Conservation (phyloP, 805 yeast species). For the Zygoascus biomembranicola region DNA sequence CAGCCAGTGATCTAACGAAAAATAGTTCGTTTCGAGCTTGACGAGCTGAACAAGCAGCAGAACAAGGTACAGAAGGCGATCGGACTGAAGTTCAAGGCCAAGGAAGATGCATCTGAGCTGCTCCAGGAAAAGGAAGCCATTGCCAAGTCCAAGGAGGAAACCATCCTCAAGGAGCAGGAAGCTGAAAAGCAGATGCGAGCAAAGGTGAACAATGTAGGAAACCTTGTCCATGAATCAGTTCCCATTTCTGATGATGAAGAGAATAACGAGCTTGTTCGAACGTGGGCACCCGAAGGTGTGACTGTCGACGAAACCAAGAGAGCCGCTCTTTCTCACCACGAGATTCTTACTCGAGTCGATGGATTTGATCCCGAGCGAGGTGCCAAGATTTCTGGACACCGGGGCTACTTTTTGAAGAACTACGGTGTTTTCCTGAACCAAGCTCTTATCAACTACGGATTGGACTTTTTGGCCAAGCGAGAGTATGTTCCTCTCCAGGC, state of each 20-base stretch:
- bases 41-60: slow-evolving; percentile 78
- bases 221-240: slow-evolving; percentile 88
- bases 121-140: slow-evolving; percentile 73
- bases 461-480: slow-evolving; percentile 67
- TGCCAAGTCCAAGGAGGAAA: slow-evolving; percentile 57
- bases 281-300: slow-evolving; percentile 77
- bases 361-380: slow-evolving; percentile 99
- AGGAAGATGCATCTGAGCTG: slow-evolving; percentile 86
- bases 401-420: slow-evolving; percentile 93
- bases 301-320: slow-evolving; percentile 59
- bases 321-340: slow-evolving; percentile 91
- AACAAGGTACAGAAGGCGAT: slow-evolving; percentile 90
- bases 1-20: not conserved
- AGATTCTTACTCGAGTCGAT: slow-evolving; percentile 84
- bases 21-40: slow-evolving; percentile 70
- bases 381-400: slow-evolving; percentile 93
- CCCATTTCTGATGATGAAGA: slow-evolving; percentile 83
- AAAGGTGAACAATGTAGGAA: slow-evolving; percentile 88
- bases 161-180: slow-evolving; percentile 61
- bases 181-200: slow-evolving; percentile 66
- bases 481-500: slow-evolving; percentile 91
- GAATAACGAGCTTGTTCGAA: slow-evolving; percentile 77
- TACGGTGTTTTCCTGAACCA: slow-evolving; percentile 97
- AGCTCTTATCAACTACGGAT: slow-evolving; percentile 94
- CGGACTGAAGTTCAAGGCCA: slow-evolving; percentile 85